Base-by-base conservation (phyloP, 495 filamentous ascomycete species). In the Annulohypoxylon nitens region DNA sequence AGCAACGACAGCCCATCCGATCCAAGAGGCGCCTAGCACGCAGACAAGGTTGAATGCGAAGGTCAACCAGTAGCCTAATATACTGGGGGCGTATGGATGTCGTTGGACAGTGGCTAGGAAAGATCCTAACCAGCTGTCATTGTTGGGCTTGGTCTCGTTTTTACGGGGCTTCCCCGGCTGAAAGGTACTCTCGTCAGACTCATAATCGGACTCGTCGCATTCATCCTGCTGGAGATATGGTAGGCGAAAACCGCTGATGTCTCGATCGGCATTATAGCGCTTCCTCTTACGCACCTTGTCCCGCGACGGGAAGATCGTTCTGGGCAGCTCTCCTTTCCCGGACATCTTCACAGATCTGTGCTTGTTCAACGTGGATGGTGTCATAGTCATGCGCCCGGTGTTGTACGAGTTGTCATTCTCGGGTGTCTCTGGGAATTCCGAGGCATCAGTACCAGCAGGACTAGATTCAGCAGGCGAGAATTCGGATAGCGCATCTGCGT, bases 51-150 rank as follows among this genome's bases (percentile, higher is more conserved):
- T 98, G 76, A 97, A 90, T 8, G 87, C 79, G 45, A 98, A 85
- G 70, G 95, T 93, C 11, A 93, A 82, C 87, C 95, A 99, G 79
- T 88, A 92, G 30, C 93, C 94, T 20, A 98, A 83, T 59, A 97
- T 92, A 61, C 90, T 87, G 4, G 96, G 96, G n/a, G 97, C 88
- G 71, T 90, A 88, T 0, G 94, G 95, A 76, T 97, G 93, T 45
- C 87, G 87, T 70, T 92, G 92, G 67, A 97, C 82, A 58, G 90
- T 88, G 18, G 87, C 83, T 39, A 95, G 88, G 71, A 93, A 84
- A 12, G 86, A 80, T 25, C 83, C 83, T 57, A 93, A 82, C 67
- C 83, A 85, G 55, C 70, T 78, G 37, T 74, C 71, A 68, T 78
- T 74, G 70, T 60, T 59, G 33, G 12, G 76, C 61, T 64, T 86